Conservation (phyloP, 2,329 filamentous ascomycete genomes). For the Ophiostoma piceae region DNA sequence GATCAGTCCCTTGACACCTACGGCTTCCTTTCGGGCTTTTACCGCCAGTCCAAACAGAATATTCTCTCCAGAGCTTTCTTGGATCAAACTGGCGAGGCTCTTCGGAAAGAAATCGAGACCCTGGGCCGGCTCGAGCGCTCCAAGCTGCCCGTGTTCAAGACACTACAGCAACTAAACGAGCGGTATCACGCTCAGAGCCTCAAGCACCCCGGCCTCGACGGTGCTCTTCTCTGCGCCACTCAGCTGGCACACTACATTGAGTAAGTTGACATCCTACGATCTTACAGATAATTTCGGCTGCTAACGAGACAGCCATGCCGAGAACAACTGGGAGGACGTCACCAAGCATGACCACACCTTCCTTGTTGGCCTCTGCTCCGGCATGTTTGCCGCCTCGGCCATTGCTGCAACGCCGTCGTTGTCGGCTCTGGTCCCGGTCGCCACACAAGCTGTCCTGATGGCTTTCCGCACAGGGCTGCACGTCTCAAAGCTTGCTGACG, state of each 20-base stretch:
- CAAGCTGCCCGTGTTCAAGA: slow-evolving; percentile 57
- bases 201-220: slow-evolving; percentile 60
- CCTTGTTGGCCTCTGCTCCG: slow-evolving; percentile 63
- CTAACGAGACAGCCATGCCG: slow-evolving; percentile 43
- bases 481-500: slow-evolving; percentile 47
- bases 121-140: slow-evolving; percentile 53
- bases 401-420: slow-evolving; percentile 59
- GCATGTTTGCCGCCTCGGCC: slow-evolving; percentile 63
- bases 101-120: slow-evolving; percentile 55
- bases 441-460: slow-evolving; percentile 58
- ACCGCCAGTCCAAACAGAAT: slow-evolving; percentile 42
- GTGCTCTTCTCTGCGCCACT: slow-evolving; percentile 57
- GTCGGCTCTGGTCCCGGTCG: slow-evolving; percentile 56
- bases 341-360: slow-evolving; percentile 46
- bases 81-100: slow-evolving; percentile 50
- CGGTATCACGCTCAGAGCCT: slow-evolving; percentile 53
- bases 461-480: slow-evolving; percentile 60
- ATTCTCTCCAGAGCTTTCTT: slow-evolving; percentile 58
- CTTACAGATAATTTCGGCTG: neutral
- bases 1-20: slow-evolving; percentile 67
- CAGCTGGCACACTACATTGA: slow-evolving; percentile 66
- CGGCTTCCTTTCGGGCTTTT: slow-evolving; percentile 54
- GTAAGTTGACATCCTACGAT: slow-evolving; percentile 38
- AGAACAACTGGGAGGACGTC: slow-evolving; percentile 52
- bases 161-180: slow-evolving; percentile 59